phyloP scores from a whole-genome alignment of 768 basidiomycete genomes.

The Hysterangium stoloniferum region DNA sequence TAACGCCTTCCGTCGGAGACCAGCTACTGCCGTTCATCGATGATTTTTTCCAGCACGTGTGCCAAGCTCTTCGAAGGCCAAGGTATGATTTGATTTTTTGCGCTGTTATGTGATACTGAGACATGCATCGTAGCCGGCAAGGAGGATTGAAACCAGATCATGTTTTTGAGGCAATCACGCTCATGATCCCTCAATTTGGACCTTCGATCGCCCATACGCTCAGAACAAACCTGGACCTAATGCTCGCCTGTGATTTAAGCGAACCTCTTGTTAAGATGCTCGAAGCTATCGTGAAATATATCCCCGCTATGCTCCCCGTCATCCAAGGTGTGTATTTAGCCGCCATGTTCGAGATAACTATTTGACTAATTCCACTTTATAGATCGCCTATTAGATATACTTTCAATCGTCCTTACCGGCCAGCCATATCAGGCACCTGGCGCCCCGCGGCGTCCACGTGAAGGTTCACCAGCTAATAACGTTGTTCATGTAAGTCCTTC shows the following conservation, averaged over 20 bases:
- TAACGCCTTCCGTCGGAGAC: constrained; percentile 34
- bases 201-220: neutral
- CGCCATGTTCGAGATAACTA: neutral
- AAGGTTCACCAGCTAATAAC: neutral
- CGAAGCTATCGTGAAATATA: constrained; percentile 30
- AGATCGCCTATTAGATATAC: constrained; percentile 38
- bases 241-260: constrained; percentile 39
- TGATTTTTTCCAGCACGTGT: constrained; percentile 33
- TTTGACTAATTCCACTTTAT: neutral
- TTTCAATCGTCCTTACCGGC: constrained; percentile 34
- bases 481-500: neutral
- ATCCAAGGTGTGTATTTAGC: constrained; percentile 35
- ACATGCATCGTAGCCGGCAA: constrained; percentile 38
- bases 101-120: constrained; percentile 37
- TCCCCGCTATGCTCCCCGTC: constrained; percentile 34
- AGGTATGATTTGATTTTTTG: constrained; percentile 35
- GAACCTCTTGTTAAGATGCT: constrained; percentile 33
- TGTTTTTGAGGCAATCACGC: neutral
- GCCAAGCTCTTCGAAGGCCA: constrained; percentile 32
- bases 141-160: constrained; percentile 18
- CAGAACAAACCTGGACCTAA: constrained; percentile 36
- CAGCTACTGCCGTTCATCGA: constrained; percentile 39
- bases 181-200: neutral
- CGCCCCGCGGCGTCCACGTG: constrained; percentile 22
- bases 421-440: constrained; percentile 35